These are phyloP conservation scores for Eimeria sp. DNA, from an alignment of 169 alveolate species.

Conservation along the genomic window DNA sequence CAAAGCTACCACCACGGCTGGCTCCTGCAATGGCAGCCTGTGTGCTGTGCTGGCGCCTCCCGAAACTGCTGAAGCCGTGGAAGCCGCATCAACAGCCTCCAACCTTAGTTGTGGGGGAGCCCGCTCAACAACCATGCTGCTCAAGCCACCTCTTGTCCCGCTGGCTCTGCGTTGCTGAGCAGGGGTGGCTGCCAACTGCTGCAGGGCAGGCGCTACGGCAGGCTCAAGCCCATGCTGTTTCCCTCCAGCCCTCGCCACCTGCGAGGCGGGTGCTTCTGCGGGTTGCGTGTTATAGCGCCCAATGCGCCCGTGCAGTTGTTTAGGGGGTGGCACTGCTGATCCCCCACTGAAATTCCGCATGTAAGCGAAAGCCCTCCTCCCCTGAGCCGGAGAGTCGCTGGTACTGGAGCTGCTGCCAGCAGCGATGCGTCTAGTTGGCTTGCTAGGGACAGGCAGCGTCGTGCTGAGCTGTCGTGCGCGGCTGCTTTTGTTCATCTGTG, in stretches of 20 bases:
- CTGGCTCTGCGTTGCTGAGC: conserved; percentile 19
- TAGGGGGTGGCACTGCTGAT: background rate
- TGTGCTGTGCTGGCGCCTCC: background rate
- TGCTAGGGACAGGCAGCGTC: background rate
- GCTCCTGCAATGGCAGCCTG: background rate
- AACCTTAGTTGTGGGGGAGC: background rate
- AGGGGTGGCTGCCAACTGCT: background rate
- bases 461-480: background rate
- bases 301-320: background rate
- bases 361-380: conserved; percentile 3
- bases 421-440: conserved; percentile 4
- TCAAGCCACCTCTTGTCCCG: background rate
- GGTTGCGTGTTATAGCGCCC: conserved; percentile 14
- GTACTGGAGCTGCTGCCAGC: conserved; percentile 8
- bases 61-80: background rate
- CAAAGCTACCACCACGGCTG: background rate
- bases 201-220: background rate
- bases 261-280: background rate
- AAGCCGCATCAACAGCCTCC: conserved; percentile 2
- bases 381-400: conserved; percentile 17
- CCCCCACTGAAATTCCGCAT: conserved; percentile 6
- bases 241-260: background rate
- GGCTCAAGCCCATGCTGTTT: background rate
- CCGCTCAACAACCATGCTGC: background rate
- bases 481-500: background rate